Base-by-base conservation (phyloP, 768 basidiomycete genomes). In the Suillus lakei region DNA sequence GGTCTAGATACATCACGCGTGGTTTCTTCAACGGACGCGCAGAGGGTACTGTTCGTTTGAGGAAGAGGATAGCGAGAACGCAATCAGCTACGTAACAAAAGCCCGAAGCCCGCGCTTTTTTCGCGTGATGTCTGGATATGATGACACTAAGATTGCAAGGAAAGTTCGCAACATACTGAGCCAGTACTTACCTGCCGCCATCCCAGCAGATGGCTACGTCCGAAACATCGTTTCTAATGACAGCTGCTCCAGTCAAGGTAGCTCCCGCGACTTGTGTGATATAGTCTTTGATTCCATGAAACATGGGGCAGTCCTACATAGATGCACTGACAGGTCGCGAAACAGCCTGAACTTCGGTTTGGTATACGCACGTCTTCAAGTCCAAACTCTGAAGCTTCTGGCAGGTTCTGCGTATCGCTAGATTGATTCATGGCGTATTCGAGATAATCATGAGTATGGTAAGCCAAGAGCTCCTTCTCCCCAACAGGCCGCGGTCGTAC, bases 21-120 rank as follows among this genome's bases (percentile, higher is more conserved):
- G 86, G 82, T 66, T 83, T 85, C 62, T 77, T 73, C 36, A 65
- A 59, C 21, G 73, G 50, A n/a, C 71, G 32, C 23, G 62, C 28
- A 53, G 41, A 62, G 60, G 73, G 67, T 1, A 70, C 68, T 6
- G 78, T 66, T 23, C 82, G 82, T 68, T 86, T 88, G 50, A 98
- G 83, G 5, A 85, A 80, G 64, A 96, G 84, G 64, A 98, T 88
- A 0, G 91, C 91, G 1, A 98, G 84, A 12, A 95, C 85, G 62
- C 91, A 89, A 73, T 98, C 96, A 2, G 94, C 92, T 26, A 98
- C 91, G 73, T 98, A 99, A 80, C 96, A 99, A 77, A 93, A 99
- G 0, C 96, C 96, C 4, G 92, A 88, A 0, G 95, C 95, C 50
- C 81, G 82, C 0, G 86, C 83, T 73, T 93, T 91, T 60, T 88